These are phyloP conservation scores for Alternaria postmessia DNA, from an alignment of 2,329 filamentous ascomycete species.

Conservation along the genomic window DNA sequence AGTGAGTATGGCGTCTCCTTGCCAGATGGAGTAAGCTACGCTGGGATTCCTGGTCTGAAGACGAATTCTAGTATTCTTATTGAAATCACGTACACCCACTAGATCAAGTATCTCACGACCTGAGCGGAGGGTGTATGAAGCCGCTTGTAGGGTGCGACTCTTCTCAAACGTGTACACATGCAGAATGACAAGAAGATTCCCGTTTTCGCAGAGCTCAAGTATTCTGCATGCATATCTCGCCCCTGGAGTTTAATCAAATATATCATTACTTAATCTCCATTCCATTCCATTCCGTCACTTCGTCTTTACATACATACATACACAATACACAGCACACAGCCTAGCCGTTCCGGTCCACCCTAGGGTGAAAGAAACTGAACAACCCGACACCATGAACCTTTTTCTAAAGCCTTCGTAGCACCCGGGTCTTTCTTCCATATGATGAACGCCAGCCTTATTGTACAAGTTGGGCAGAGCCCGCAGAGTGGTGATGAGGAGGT, in stretches of 20 bases:
- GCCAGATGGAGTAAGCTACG: background rate
- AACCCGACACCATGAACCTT: conserved; percentile 11
- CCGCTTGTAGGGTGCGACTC: no score
- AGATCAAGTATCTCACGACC: no score
- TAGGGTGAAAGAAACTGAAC: background rate
- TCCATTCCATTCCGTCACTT: conserved; percentile 14
- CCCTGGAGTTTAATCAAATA: background rate
- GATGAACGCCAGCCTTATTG: conserved; percentile 26
- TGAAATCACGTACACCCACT: no score
- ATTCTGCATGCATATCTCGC: background rate
- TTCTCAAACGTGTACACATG: no score
- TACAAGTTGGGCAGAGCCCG: conserved; percentile 24
- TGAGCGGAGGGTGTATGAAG: no score
- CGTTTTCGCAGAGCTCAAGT: background rate
- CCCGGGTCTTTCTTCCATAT: conserved; percentile 4
- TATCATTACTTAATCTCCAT: conserved; percentile 10
- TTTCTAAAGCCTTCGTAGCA: conserved; percentile 6
- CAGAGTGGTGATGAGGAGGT: conserved; percentile 26
- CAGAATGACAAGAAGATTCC: background rate
- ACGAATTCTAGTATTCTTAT: no score
- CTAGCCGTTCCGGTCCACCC: background rate
- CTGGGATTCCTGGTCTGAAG: no score
- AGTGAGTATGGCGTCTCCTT: background rate
- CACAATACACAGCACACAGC: conserved; percentile 9
- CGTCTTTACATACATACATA: conserved; percentile 13